These are phyloP conservation scores for Beta macrorhiza DNA, from an alignment of 179 eudicot genomes.

Conservation along the genomic window DNA sequence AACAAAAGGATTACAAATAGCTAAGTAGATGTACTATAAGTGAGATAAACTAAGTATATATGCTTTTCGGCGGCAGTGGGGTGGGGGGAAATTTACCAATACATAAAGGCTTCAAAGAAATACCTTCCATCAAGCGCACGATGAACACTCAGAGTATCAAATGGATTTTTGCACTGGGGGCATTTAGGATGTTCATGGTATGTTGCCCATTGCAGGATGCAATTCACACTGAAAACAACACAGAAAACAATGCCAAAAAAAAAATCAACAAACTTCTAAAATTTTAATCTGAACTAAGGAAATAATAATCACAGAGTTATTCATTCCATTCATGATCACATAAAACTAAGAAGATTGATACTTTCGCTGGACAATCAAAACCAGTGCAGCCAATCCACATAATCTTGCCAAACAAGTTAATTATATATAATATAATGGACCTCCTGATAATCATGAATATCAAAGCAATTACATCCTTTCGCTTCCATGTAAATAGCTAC, in stretches of 20 bases:
- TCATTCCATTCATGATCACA: not conserved
- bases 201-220: conserved; percentile 90
- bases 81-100: conserved; percentile 7
- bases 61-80: not conserved
- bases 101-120: not conserved
- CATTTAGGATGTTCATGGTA: conserved; percentile 78
- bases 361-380: not conserved
- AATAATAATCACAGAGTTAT: not conserved
- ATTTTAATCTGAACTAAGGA: not conserved
- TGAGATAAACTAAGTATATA: not conserved
- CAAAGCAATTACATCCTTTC: not conserved
- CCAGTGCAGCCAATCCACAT: not conserved
- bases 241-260: not conserved
- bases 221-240: conserved; percentile 55
- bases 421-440: not conserved
- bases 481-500: not conserved
- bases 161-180: conserved; percentile 92
- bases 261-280: not conserved
- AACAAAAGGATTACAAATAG: not conserved
- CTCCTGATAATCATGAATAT: not conserved
- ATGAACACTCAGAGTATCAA: conserved; percentile 69
- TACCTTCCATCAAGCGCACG: conserved; percentile 93
- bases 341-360: not conserved
- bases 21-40: not conserved
- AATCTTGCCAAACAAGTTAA: not conserved